Evolutionary conservation across 2,329 filamentous ascomycete genomes (phyloP).

Genomic region (Colletotrichum australisinense): DNA sequence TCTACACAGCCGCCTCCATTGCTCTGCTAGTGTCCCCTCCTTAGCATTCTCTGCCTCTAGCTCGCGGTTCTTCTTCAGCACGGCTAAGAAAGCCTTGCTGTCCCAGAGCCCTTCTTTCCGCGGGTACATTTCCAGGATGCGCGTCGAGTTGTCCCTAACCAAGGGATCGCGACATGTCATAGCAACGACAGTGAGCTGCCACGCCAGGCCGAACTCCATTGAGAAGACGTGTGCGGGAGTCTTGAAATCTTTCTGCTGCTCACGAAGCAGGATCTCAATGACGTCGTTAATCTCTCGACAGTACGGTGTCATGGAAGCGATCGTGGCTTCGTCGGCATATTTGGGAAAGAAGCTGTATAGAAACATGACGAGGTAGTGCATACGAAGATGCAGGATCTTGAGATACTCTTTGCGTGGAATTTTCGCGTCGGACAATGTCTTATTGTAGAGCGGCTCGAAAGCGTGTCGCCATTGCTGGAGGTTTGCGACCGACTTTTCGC

Average conservation of each 20-base stretch:
- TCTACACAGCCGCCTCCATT: constrained; percentile 53
- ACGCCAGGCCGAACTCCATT: constrained; percentile 59
- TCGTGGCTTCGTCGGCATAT: constrained; percentile 49
- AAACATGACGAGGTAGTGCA: constrained; percentile 54
- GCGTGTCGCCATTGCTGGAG: constrained; percentile 52
- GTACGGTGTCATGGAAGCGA: constrained; percentile 52
- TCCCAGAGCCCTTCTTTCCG: constrained; percentile 57
- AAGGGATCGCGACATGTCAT: constrained; percentile 53
- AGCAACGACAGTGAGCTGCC: constrained; percentile 55
- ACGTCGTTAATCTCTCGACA: constrained; percentile 55
- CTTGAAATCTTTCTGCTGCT: constrained; percentile 34
- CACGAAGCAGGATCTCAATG: constrained; percentile 49
- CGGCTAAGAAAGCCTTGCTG: constrained; percentile 52
- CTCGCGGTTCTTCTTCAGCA: constrained; percentile 50
- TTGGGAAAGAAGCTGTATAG: constrained; percentile 52
- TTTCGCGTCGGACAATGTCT: constrained; percentile 40
- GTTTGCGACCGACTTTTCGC: constrained; percentile 6
- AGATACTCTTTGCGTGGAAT: constrained; percentile 39
- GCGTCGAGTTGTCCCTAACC: constrained; percentile 53
- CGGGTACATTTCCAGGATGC: constrained; percentile 53
- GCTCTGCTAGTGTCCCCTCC: constrained; percentile 48
- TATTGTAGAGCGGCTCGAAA: constrained; percentile 51
- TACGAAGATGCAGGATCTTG: constrained; percentile 50
- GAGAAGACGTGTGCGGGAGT: constrained; percentile 50
- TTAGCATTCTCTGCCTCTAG: constrained; percentile 46